Evolutionary conservation across 2,329 filamentous ascomycete species (phyloP).

Genomic region (Beauveria rudraprayagi): DNA sequence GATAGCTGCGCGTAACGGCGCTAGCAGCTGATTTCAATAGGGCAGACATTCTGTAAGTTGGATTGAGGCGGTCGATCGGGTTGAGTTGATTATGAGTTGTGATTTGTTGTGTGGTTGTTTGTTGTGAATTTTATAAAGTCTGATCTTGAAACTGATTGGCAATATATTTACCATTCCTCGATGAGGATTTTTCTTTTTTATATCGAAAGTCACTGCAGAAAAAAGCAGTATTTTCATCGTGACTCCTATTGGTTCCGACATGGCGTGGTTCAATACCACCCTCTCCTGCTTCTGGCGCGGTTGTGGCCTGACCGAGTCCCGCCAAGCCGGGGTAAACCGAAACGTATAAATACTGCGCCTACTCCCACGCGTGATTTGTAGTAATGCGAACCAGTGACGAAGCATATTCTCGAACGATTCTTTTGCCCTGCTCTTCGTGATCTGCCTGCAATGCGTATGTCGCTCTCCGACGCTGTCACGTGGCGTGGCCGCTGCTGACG

Average conservation of each 20-base stretch:
- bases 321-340: not conserved
- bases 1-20: conserved; percentile 4
- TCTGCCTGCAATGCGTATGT: not conserved
- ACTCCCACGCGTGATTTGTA: not conserved
- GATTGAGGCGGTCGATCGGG: not conserved
- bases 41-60: conserved; percentile 1
- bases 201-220: not conserved
- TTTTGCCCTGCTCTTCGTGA: not conserved
- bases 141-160: not conserved
- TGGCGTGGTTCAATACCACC: conserved; percentile 5
- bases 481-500: too few species aligned
- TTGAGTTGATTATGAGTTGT: not conserved
- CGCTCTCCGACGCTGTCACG: too few species aligned
- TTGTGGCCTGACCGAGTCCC: conserved; percentile 7
- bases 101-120: not conserved
- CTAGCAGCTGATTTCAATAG: conserved; percentile 3
- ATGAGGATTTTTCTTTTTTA: not conserved
- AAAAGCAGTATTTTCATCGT: not conserved
- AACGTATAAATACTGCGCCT: conserved; percentile 4
- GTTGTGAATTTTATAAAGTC: not conserved
- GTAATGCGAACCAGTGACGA: not conserved
- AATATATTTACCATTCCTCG: not conserved
- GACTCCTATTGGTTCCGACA: conserved; percentile 6
- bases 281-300: conserved; percentile 7
- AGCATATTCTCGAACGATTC: not conserved